These are phyloP conservation scores for Fusarium succisae DNA, from an alignment of 2,329 filamentous ascomycete species.

Conservation along the genomic window DNA sequence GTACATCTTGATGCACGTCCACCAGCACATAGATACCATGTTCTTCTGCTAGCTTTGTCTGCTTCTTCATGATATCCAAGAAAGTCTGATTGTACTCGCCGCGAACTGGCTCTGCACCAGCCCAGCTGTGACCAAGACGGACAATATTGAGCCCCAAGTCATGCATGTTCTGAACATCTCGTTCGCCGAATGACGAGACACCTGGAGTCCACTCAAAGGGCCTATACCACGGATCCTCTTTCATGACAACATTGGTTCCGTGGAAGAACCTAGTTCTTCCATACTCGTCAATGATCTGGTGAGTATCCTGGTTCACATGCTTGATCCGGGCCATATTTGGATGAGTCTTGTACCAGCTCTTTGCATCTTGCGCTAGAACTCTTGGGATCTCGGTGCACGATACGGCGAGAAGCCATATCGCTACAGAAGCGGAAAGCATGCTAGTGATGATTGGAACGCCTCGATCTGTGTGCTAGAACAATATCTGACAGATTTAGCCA, in stretches of 20 bases:
- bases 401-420: background rate
- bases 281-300: background rate
- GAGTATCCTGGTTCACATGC: background rate
- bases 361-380: background rate
- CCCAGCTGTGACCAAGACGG: background rate
- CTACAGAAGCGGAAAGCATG: background rate
- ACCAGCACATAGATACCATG: background rate
- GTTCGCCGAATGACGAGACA: background rate
- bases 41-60: background rate
- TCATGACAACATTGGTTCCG: background rate
- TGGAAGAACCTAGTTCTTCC: background rate
- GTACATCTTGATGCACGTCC: background rate
- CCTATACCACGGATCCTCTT: background rate
- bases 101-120: background rate
- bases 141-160: background rate
- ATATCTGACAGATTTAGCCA: background rate
- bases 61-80: background rate
- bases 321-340: background rate
- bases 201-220: background rate
- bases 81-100: background rate
- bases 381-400: rapidly evolving
- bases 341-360: background rate
- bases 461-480: rapidly evolving
- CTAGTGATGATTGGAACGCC: rapidly evolving
- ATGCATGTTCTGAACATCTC: background rate